Base-by-base conservation (phyloP, 345 rosid genomes). In the Carallia brachiata region DNA sequence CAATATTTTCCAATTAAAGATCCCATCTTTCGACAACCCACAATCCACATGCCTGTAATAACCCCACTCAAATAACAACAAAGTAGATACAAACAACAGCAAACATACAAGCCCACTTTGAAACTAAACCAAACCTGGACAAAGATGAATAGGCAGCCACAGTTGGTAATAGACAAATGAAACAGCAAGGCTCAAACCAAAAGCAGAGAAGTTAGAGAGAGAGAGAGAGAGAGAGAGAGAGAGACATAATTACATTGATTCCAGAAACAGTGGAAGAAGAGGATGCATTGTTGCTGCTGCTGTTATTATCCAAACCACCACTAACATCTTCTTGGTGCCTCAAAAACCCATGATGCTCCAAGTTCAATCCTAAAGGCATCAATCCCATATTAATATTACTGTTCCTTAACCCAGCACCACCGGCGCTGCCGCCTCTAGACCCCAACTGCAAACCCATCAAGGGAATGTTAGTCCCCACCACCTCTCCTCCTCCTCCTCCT, bases 381-480 rank as follows among this genome's bases (percentile, higher is more conserved):
- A 78, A 70, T 44, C 77, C 81, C 69, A 70, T 76, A 36, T 44
- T 44, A 44, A 44, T 12, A 44, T 55, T 67, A 50, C 62, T 77
- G 59, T 53, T 40, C 68, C 73, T 10, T 28, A 67, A 39, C 44
- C 70, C 75, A 23, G 23, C 23, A 6, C 75, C 70, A 19, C 79
- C 76, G 4, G 34, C 34, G 59, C 72, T 63, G 12, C 50, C 50
- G 12, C 50, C 12, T 15, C 50, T 44, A 37, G 91, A 83, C 56
- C 86, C 85, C 37, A 87, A 64, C 65, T 85, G 90, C 44, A 89
- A 63, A 30, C 80, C 80, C 78, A 74, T 72, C 30, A 76, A 83
- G 8, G 39, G 77, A 1, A 39, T 44, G 50, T 12, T 12, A 44
- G 50, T 10, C 50, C 50, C 50, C 50, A 44, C 50, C 17, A 10